Percentiles rank a stretch among this genome's conserved stretches.
These are phyloP conservation scores for Fomes fomentarius DNA, from an alignment of 1,284 basidiomycete species.

Conservation along the genomic window DNA sequence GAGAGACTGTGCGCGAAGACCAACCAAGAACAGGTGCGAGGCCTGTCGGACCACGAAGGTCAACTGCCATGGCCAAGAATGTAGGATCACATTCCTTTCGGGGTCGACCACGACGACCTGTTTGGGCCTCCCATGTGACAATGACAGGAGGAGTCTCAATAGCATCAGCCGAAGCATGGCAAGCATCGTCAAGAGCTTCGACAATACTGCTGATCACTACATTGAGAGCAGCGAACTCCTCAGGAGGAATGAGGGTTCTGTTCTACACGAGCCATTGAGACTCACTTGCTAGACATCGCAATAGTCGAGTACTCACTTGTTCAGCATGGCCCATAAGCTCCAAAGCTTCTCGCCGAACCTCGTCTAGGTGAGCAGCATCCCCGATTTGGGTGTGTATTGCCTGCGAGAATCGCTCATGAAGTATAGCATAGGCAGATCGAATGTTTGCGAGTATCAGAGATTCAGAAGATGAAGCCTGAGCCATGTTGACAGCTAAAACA, in stretches of 20 bases:
- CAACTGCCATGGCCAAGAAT: conserved; percentile 30
- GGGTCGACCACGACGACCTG: conserved; percentile 32
- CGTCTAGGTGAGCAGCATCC: neutral
- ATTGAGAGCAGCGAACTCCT: conserved; percentile 24
- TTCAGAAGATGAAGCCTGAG: neutral
- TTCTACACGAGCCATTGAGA: neutral
- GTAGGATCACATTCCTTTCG: conserved; percentile 32
- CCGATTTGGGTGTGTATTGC: neutral
- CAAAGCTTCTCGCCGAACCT: neutral
- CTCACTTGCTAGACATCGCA: neutral
- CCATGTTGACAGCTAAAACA: neutral
- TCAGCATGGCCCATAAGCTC: neutral
- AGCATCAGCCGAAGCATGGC: conserved; percentile 25
- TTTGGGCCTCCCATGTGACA: conserved; percentile 14
- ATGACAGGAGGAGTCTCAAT: conserved; percentile 17
- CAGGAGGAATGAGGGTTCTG: neutral
- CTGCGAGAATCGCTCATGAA: neutral
- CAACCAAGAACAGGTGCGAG: conserved; percentile 28
- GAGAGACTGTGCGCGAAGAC: conserved; percentile 32
- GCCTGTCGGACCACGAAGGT: conserved; percentile 30
- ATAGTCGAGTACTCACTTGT: neutral
- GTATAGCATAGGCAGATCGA: neutral
- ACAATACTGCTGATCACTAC: conserved; percentile 27
- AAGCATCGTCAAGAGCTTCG: conserved; percentile 24
- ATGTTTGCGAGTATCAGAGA: neutral